A percentile compares a stretch with the other conserved stretches of the same genome.
Conservation (phyloP, 331 rosid species). For the Prunus yedoensis region DNA sequence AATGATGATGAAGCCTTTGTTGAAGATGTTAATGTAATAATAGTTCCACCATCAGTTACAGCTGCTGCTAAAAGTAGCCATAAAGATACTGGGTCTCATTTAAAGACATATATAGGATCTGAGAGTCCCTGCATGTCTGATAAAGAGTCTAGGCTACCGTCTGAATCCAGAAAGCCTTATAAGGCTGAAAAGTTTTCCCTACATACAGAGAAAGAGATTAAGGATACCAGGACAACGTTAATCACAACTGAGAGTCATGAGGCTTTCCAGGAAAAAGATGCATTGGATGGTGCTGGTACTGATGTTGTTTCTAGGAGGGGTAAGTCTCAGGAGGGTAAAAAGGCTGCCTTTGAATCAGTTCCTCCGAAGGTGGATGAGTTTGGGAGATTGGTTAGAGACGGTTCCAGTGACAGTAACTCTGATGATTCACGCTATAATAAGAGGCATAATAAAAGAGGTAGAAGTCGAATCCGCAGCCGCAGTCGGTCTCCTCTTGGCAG, state of each 20-base stretch:
- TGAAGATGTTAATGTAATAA: constrained; percentile 34
- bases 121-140: constrained; percentile 27
- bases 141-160: constrained; percentile 27
- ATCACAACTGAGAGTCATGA: constrained; percentile 27
- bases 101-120: constrained; percentile 34
- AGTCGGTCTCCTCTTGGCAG: constrained; percentile 66
- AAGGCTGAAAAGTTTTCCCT: constrained; percentile 38
- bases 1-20: constrained; percentile 39
- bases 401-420: constrained; percentile 66
- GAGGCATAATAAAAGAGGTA: constrained; percentile 52
- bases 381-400: constrained; percentile 78
- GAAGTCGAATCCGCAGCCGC: constrained; percentile 54
- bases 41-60: constrained; percentile 33
- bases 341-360: constrained; percentile 39
- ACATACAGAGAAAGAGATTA: constrained; percentile 30
- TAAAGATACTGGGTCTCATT: constrained; percentile 27
- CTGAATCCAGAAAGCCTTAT: constrained; percentile 29
- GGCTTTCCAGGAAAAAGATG: constrained; percentile 40
- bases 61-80: constrained; percentile 32
- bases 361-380: constrained; percentile 70
- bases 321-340: constrained; percentile 37
- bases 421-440: constrained; percentile 51
- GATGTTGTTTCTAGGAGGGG: constrained; percentile 32
- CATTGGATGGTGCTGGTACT: constrained; percentile 28
- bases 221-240: constrained; percentile 22